Evolutionary conservation across 768 basidiomycete genomes (phyloP).

Genomic region (Phylloporus sp.): DNA sequence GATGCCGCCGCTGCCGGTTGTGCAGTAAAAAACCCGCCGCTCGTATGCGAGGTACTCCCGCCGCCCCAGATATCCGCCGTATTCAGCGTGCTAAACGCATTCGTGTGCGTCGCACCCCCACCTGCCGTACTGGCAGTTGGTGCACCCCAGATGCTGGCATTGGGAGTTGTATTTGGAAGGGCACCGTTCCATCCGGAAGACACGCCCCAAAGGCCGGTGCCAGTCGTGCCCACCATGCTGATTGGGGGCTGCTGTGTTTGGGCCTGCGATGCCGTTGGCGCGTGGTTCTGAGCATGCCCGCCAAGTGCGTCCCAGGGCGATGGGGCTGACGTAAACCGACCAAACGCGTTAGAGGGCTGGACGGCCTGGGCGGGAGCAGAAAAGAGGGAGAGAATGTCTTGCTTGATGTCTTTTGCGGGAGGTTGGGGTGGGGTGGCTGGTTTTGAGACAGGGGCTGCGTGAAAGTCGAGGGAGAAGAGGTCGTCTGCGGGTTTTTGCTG

Average conservation of each 20-base stretch:
- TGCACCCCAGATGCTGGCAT: conserved; percentile 35
- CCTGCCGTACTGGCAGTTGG: conserved; percentile 6
- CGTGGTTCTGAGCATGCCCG: neutral
- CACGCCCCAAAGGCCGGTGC: conserved; percentile 62
- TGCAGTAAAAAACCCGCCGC: conserved; percentile 32
- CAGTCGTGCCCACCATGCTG: conserved; percentile 53
- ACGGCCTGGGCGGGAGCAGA: conserved; percentile 34
- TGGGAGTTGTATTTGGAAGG: conserved; percentile 27
- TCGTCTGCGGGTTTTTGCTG: conserved; percentile 49
- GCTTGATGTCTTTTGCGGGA: conserved; percentile 69
- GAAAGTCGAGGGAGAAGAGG: conserved; percentile 85
- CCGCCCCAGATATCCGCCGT: conserved; percentile 62
- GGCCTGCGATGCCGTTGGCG: conserved; percentile 14
- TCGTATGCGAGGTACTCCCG: conserved; percentile 30
- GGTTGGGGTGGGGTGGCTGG: conserved; percentile 26
- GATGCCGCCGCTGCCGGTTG: conserved; percentile 28
- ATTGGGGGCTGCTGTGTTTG: conserved; percentile 29
- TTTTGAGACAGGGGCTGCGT: conserved; percentile 43
- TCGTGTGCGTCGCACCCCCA: neutral
- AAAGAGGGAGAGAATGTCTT: conserved; percentile 84
- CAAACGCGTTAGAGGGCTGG: conserved; percentile 23
- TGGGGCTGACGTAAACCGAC: conserved; percentile 32
- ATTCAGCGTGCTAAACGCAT: conserved; percentile 20
- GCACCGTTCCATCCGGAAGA: conserved; percentile 57
- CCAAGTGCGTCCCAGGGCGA: conserved; percentile 27